phyloP scores from a whole-genome alignment of 352 stramenopile species.

The Globisporangium nodosum region DNA sequence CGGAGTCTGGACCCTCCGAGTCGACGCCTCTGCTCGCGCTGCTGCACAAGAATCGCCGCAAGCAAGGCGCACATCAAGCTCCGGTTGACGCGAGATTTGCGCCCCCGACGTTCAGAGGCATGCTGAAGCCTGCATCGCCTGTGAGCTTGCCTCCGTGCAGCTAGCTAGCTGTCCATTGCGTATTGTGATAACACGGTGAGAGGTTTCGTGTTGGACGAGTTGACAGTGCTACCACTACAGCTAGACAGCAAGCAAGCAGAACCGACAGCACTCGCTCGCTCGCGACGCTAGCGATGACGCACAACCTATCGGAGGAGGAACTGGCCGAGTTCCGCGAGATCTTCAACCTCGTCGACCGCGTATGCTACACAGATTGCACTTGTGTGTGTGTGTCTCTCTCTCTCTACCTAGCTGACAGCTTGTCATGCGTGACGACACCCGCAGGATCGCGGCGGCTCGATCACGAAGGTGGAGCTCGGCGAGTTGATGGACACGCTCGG shows the following conservation, averaged over 20 bases:
- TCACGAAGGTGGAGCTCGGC: slow-evolving; percentile 92
- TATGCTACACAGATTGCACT: slow-evolving; percentile 13
- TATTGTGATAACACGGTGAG: neutral
- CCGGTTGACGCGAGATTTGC: neutral
- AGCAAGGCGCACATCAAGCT: neutral
- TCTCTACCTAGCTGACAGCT: neutral
- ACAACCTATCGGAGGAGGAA: slow-evolving; percentile 72
- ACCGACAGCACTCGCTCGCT: neutral
- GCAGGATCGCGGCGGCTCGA: slow-evolving; percentile 89
- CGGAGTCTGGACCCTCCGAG: neutral
- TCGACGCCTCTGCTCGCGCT: slow-evolving; percentile 8
- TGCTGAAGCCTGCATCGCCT: slow-evolving; percentile 3
- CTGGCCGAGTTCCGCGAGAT: slow-evolving; percentile 92
- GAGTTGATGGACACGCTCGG: slow-evolving; percentile 93
- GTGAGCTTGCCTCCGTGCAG: slow-evolving; percentile 7
- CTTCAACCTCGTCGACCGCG: slow-evolving; percentile 92
- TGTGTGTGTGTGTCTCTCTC: neutral
- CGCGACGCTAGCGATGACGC: slow-evolving; percentile 29
- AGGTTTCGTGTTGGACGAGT: neutral
- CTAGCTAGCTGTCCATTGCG: neutral
- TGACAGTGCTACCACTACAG: too few relatives aligned
- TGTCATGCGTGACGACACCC: neutral
- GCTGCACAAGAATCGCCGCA: slow-evolving; percentile 4
- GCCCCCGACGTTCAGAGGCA: neutral
- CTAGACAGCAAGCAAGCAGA: neutral